Evolutionary conservation across 176 grass and related monocot species (phyloP).

Genomic region (Oryza coarctata): DNA sequence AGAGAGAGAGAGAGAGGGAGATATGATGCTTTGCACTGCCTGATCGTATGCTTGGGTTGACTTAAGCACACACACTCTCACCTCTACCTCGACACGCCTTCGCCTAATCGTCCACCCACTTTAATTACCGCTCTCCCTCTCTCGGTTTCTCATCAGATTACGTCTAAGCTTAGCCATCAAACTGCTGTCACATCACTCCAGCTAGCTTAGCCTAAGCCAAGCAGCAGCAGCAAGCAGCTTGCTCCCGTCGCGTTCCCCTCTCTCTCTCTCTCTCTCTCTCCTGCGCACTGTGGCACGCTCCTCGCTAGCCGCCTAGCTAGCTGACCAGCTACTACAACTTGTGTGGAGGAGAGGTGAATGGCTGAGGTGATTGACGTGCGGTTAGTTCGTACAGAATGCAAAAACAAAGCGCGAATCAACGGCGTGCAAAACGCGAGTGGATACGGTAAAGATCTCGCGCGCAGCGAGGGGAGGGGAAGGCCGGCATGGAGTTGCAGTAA

Average conservation of each 20-base stretch:
- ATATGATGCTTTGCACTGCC: not conserved
- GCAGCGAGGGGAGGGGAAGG: too few relatives aligned
- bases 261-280: not conserved
- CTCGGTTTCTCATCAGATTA: not conserved
- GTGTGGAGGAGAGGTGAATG: not conserved
- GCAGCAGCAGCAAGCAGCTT: too few relatives aligned
- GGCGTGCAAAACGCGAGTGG: not conserved
- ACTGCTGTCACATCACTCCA: not conserved
- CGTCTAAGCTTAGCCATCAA: not conserved
- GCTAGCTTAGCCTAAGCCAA: not conserved
- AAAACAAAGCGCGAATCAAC: not conserved
- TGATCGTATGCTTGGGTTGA: constrained; percentile 17
- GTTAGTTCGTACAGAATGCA: not conserved
- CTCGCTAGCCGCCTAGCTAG: not conserved
- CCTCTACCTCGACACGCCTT: not conserved
- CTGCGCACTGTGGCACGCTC: not conserved
- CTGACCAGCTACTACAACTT: not conserved
- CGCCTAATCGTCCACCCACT: not conserved
- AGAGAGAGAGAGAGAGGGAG: too few relatives aligned
- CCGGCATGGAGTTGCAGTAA: too few relatives aligned
- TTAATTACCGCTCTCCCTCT: not conserved
- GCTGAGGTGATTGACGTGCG: not conserved
- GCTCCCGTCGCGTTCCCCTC: not conserved
- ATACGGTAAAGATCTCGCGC: not conserved
- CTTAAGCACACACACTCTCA: not conserved